Evolutionary conservation across 2,329 filamentous ascomycete species (phyloP).

Genomic region (Alternaria arborescens): DNA sequence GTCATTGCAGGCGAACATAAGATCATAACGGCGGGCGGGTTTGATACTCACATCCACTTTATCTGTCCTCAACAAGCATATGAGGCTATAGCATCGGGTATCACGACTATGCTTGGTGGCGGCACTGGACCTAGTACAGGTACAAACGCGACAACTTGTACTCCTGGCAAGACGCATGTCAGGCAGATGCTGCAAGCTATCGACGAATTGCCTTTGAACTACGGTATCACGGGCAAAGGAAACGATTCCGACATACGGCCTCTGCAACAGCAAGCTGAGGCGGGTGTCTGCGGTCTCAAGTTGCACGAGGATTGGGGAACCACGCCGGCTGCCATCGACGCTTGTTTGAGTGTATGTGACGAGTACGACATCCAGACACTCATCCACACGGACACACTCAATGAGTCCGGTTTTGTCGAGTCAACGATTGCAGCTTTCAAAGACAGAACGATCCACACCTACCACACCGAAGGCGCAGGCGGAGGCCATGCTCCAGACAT

Average conservation of each 20-base stretch:
- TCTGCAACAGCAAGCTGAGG: constrained; percentile 79
- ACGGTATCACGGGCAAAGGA: constrained; percentile 92
- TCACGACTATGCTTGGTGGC: constrained; percentile 90
- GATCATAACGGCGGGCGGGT: constrained; percentile 88
- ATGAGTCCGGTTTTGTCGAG: constrained; percentile 97
- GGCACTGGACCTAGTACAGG: constrained; percentile 93
- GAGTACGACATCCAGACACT: constrained; percentile 91
- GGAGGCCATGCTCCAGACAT: constrained; percentile 96
- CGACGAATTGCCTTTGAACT: constrained; percentile 82
- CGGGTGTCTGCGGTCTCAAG: constrained; percentile 90
- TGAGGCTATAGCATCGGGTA: constrained; percentile 82
- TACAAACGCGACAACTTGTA: constrained; percentile 92
- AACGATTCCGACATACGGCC: constrained; percentile 79
- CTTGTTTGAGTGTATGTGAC: constrained; percentile 81
- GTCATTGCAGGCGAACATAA: constrained; percentile 89
- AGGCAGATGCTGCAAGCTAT: constrained; percentile 89
- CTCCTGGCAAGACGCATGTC: constrained; percentile 83
- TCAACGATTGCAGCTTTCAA: constrained; percentile 87
- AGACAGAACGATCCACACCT: constrained; percentile 89
- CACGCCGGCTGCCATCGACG: constrained; percentile 90
- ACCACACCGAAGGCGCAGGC: constrained; percentile 95
- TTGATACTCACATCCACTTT: constrained; percentile 92
- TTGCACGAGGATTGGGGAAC: constrained; percentile 96
- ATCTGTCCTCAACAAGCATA: constrained; percentile 93
- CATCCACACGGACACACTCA: constrained; percentile 95